Base-by-base conservation (phyloP, 202 grass and related monocot species). In the Zoysia matrella region DNA sequence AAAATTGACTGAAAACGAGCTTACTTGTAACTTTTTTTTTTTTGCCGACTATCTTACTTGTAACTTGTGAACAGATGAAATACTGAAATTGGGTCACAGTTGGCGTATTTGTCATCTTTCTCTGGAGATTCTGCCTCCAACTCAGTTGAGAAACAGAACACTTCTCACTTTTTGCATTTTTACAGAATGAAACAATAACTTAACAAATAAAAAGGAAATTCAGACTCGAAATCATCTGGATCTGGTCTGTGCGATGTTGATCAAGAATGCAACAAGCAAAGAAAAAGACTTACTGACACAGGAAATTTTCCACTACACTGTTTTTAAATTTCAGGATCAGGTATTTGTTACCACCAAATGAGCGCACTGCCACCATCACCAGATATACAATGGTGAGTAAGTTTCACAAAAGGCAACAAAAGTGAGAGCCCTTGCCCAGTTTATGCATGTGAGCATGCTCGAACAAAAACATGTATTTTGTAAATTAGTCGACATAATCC, bases 401-500 rank as follows among this genome's bases (percentile, higher is more conserved):
- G 47, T 75, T 12, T 22, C 75, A 5, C 30, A n/a, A 83, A 11
- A 57, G 65, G 30, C 69, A 80, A 66, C 63, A 86, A 83, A 90
- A 86, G 65, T 76, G 80, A 3, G 75, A 5, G 46, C 39, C 72
- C 55, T 64, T 80, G 70, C 55, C 49, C 75, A 83, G 10, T 47
- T 62, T 75, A 83, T 70, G 83, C 52, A 61, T 44, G 46, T 56
- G 78, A 74, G 78, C 68, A 68, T 61, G 51, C 42, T 76, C 53
- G 61, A 73, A 67, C 57, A 75, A 79, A 84, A 65, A 80, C 56
- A 81, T 5, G 43, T 45, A 15, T 40, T 56, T 74, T n/a, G 67
- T 36, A 45, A 65, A 40, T 65, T 72, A 49, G 66, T 77, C 43
- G 65, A 57, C 85, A 82, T 65, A 40, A 83, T 86, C 80, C 75